Base-by-base conservation (phyloP, 2,329 filamentous ascomycete genomes). In the Pseudohalonectria lignicola region DNA sequence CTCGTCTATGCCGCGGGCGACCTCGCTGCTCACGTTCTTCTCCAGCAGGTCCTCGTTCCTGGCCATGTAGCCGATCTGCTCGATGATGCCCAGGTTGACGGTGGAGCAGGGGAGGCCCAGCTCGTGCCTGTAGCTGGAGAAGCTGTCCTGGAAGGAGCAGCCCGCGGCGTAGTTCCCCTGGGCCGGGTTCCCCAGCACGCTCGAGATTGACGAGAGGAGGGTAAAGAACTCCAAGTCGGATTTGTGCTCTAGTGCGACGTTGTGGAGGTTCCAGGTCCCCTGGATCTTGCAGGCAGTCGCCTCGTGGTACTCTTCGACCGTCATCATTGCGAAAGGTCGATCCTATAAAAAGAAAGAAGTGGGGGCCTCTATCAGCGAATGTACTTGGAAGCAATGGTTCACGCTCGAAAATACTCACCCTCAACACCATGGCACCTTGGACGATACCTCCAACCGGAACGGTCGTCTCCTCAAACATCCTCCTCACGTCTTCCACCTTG, bases 221-320 rank as follows among this genome's bases (percentile, higher is more conserved):
- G 21, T 13, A 19, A 33, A 33, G 31, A 33, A 33, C 15, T 59
- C 55, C 1, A 57, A 43, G 0, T 33, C 31, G 12, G n/a, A n/a
- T n/a, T n/a, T n/a, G n/a, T n/a, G n/a, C n/a, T n/a, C n/a, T n/a
- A n/a, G n/a, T n/a, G 58, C 46, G 3, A 48, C 43, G 1, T 53
- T 40, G 41, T 66, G 59, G 1, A 66, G 51, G 37, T 64, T 64
- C 52, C 51, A 57, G 3, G 57, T 56, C 3, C 58, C 58, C 8
- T 49, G 28, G 9, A 61, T 54, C 21, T 69, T 68, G 42, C 66
- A 64, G 9, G 53, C 48, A 1, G 67, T 53, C 1, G 61, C 48
- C 4, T 43, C 40, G 5, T 45, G 34, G 55, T 56, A 63, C 5
- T 57, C 40, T 16, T 45, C 40, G 40, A 45, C 40, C 23, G 48